Evolutionary conservation across 2,329 filamentous ascomycete species (phyloP).

Genomic region (Westerdykella ornata): DNA sequence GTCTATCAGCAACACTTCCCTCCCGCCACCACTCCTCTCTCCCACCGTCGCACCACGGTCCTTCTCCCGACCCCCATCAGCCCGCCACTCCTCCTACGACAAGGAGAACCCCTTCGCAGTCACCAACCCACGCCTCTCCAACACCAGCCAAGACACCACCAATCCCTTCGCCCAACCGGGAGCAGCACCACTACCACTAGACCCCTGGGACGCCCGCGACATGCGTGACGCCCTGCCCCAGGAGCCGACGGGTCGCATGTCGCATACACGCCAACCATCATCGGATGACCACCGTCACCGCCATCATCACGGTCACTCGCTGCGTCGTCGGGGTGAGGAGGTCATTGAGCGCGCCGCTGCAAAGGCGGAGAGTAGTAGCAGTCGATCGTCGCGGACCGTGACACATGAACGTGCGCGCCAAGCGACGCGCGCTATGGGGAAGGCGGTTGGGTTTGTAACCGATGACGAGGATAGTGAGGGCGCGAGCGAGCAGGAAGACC

Average conservation of each 20-base stretch:
- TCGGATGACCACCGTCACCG: slow-evolving; percentile 7
- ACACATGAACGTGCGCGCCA: slow-evolving; percentile 12
- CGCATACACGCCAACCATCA: slow-evolving; percentile 2
- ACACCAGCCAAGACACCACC: slow-evolving; percentile 4
- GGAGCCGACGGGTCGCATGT: not conserved
- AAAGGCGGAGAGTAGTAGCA: not conserved
- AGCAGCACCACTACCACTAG: slow-evolving; percentile 3
- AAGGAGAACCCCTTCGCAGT: slow-evolving; percentile 13
- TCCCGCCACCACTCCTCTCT: slow-evolving; percentile 15
- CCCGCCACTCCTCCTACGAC: slow-evolving; percentile 16
- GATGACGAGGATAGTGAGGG: slow-evolving; percentile 9
- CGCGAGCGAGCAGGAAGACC: slow-evolving; percentile 3
- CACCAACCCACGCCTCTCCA: not conserved
- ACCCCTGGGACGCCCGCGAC: slow-evolving; percentile 23
- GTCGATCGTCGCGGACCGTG: not conserved
- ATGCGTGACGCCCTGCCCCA: slow-evolving; percentile 16
- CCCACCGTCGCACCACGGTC: slow-evolving; percentile 4
- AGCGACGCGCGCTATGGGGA: slow-evolving; percentile 14
- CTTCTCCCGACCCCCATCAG: slow-evolving; percentile 14
- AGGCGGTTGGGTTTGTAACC: slow-evolving; percentile 9
- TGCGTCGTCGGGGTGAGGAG: slow-evolving; percentile 12
- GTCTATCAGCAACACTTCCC: slow-evolving; percentile 6
- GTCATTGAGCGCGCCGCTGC: slow-evolving; percentile 8
- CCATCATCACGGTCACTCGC: slow-evolving; percentile 7
- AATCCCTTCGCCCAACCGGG: slow-evolving; percentile 7